Evolutionary conservation across 176 grass and related monocot species (phyloP).

Genomic region (Thinopyrum elongatum): DNA sequence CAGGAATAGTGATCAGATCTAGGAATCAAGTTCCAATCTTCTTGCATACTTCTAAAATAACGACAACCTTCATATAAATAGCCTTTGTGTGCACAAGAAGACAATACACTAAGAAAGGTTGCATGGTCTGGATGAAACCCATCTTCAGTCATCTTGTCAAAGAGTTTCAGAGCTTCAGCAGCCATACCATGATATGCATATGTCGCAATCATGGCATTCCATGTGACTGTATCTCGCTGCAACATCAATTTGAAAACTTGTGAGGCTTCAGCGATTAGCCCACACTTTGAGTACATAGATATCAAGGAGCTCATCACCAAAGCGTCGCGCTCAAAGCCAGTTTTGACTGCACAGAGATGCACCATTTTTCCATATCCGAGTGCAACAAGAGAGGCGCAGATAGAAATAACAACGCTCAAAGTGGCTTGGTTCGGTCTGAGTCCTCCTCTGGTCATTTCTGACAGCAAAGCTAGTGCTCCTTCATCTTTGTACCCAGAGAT

Average conservation of each 20-base stretch:
- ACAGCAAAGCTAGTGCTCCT: constrained; percentile 48
- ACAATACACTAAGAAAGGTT: constrained; percentile 66
- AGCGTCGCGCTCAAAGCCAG: constrained; percentile 63
- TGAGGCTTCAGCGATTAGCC: constrained; percentile 54
- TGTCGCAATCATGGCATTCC: constrained; percentile 79
- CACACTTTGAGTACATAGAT: constrained; percentile 78
- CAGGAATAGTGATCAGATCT: constrained; percentile 78
- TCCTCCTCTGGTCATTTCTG: constrained; percentile 59
- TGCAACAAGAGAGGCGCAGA: constrained; percentile 64
- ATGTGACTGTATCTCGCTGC: constrained; percentile 60
- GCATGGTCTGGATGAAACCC: constrained; percentile 59
- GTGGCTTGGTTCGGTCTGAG: constrained; percentile 64
- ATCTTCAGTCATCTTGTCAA: constrained; percentile 48
- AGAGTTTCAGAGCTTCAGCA: constrained; percentile 57
- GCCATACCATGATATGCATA: constrained; percentile 75
- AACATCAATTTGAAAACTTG: constrained; percentile 50
- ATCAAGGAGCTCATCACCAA: constrained; percentile 77
- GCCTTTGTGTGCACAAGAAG: constrained; percentile 71
- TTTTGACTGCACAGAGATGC: constrained; percentile 50
- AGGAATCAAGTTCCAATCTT: constrained; percentile 62
- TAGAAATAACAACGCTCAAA: constrained; percentile 53
- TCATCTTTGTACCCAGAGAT: constrained; percentile 62
- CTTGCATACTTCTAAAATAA: constrained; percentile 64
- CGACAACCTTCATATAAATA: constrained; percentile 64
- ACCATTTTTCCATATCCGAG: constrained; percentile 65